Conservation (phyloP, 805 yeast species). For the Lachancea nothofagi region DNA sequence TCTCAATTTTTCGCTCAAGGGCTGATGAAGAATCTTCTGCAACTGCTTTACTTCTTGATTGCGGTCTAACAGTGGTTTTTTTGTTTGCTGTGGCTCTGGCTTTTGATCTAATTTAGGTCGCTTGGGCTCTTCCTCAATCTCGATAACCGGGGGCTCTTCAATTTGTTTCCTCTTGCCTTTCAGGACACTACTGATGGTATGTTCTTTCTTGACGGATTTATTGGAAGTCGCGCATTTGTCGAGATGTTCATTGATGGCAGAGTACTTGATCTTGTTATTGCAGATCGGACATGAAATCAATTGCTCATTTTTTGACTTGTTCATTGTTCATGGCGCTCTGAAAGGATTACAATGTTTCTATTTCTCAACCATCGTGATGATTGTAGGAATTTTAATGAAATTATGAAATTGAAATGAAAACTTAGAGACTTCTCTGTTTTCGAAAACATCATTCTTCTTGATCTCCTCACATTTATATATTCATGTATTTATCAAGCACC, state of each 20-base stretch:
- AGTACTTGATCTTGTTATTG: slow-evolving; percentile 21
- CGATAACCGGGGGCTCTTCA: slow-evolving; percentile 4
- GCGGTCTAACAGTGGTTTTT: slow-evolving; percentile 5
- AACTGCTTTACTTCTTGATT: slow-evolving; percentile 23
- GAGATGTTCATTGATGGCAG: slow-evolving; percentile 28
- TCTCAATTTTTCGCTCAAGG: slow-evolving; percentile 78
- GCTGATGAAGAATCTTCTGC: slow-evolving; percentile 30
- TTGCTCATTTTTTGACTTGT: slow-evolving; percentile 16
- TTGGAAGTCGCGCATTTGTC: slow-evolving; percentile 22
- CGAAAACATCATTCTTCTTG: neutral
- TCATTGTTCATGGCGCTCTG: slow-evolving; percentile 2
- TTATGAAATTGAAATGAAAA: neutral
- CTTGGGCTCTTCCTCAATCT: slow-evolving; percentile 5
- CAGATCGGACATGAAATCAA: slow-evolving; percentile 32
- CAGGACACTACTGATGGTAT: slow-evolving; percentile 19
- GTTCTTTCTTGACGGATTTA: slow-evolving; percentile 11
- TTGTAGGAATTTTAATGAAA: neutral
- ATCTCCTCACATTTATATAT: neutral
- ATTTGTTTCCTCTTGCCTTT: slow-evolving; percentile 10
- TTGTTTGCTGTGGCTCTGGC: neutral
- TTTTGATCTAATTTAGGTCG: slow-evolving; percentile 13
- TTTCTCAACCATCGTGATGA: too few species aligned
- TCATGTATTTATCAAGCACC: slow-evolving; percentile 1
- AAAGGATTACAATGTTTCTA: too few species aligned
- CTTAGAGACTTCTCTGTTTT: too few species aligned